A percentile compares a stretch with the other conserved stretches of the same genome.
phyloP scores from a whole-genome alignment of 2,329 filamentous ascomycete species.

The Sporothrix globosa region DNA sequence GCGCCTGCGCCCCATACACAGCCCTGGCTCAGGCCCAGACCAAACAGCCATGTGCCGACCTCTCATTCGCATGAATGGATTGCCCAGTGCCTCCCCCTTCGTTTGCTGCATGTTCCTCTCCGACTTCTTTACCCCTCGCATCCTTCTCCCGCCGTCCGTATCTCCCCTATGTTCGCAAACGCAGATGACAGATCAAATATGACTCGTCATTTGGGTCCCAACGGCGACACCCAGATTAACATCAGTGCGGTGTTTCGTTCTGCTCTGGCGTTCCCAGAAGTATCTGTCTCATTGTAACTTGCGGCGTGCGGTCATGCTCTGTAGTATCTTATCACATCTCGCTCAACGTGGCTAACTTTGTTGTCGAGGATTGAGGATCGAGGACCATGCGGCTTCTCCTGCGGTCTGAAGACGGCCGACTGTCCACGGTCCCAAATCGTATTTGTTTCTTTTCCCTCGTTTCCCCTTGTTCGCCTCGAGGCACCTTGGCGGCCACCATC shows the following conservation, averaged over 20 bases:
- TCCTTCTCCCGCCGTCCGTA: constrained; percentile 8
- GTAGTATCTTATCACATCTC: constrained; percentile 5
- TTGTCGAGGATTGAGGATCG: background rate
- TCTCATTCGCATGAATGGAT: background rate
- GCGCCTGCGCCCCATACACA: background rate
- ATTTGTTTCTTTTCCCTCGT: background rate
- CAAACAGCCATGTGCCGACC: background rate
- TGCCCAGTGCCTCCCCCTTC: background rate
- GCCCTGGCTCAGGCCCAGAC: constrained; percentile 7
- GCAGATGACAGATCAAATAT: constrained; percentile 31
- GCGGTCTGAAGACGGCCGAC: background rate
- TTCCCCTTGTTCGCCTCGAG: background rate
- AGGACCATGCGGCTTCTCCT: background rate
- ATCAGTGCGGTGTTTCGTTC: background rate
- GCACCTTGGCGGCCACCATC: background rate
- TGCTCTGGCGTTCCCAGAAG: background rate
- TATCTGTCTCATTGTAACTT: background rate
- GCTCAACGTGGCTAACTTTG: background rate
- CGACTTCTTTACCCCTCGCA: background rate
- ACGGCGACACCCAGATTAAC: background rate
- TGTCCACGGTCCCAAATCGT: background rate
- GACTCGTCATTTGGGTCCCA: constrained; percentile 29
- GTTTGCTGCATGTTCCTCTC: constrained; percentile 7
- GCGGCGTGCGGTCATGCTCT: background rate
- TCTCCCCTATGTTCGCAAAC: background rate